A percentile compares a stretch with the other conserved stretches of the same genome.
Evolutionary conservation across 2,329 filamentous ascomycete species (phyloP).

Genomic region (Myriosclerotinia scirpicola): DNA sequence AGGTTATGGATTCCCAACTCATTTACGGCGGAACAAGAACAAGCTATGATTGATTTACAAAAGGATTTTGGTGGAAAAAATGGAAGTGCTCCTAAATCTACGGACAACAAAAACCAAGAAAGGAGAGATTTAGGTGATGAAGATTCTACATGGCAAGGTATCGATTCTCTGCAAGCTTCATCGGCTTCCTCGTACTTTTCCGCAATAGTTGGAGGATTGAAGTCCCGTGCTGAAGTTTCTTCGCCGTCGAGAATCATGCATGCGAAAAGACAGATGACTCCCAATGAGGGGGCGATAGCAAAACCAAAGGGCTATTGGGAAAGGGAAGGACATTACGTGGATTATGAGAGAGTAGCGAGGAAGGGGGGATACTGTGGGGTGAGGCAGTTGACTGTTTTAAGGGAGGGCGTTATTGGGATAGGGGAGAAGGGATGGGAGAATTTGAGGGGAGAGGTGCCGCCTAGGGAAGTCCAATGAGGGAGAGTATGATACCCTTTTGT

Average conservation of each 20-base stretch:
- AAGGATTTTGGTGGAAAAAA: constrained; percentile 27
- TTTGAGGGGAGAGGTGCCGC: constrained; percentile 35
- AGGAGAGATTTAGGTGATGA: constrained; percentile 26
- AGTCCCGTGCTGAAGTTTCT: not conserved
- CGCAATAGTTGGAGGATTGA: constrained; percentile 17
- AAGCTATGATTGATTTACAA: constrained; percentile 28
- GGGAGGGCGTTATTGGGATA: constrained; percentile 30
- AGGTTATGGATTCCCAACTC: constrained; percentile 48
- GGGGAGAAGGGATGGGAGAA: constrained; percentile 42
- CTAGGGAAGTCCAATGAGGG: constrained; percentile 15
- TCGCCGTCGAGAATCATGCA: constrained; percentile 13
- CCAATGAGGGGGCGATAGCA: not conserved
- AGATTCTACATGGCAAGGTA: constrained; percentile 13
- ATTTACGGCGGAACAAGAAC: constrained; percentile 37
- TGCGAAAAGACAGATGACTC: constrained; percentile 6
- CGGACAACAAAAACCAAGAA: constrained; percentile 25
- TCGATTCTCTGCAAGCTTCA: not conserved
- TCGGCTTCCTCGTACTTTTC: constrained; percentile 2
- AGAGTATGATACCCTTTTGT: not conserved
- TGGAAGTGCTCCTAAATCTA: constrained; percentile 11
- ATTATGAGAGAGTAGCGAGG: constrained; percentile 48
- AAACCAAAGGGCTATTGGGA: constrained; percentile 33
- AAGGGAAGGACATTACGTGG: constrained; percentile 43
- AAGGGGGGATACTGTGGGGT: constrained; percentile 58
- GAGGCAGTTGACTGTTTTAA: constrained; percentile 52